phyloP scores from a whole-genome alignment of 1,284 basidiomycete species.

The Phenoliferia sp. region DNA sequence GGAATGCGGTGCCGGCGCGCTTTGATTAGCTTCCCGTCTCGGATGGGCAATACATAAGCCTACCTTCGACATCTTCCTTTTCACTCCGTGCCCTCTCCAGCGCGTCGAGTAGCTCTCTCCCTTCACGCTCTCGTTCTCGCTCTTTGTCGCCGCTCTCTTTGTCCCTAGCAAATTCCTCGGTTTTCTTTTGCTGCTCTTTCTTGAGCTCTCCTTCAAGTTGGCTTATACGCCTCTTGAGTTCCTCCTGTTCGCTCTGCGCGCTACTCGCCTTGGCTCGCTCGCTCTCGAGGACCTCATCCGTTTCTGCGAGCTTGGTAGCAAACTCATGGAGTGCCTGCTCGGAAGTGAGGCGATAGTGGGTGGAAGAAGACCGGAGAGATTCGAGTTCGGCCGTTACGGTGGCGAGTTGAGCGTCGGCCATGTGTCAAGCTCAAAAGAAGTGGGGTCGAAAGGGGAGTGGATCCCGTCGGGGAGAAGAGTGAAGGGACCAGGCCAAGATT shows the following conservation, averaged over 20 bases:
- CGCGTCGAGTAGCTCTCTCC: slow-evolving; percentile 67
- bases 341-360: slow-evolving; percentile 21
- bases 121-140: slow-evolving; percentile 50
- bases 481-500: no score
- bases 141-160: neutral
- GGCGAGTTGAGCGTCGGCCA: no score
- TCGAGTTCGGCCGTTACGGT: slow-evolving; percentile 25
- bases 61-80: slow-evolving; percentile 46
- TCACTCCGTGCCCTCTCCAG: slow-evolving; percentile 70
- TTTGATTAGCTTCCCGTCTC: neutral
- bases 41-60: slow-evolving; percentile 37
- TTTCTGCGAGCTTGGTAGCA: slow-evolving; percentile 14
- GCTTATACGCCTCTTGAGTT: neutral
- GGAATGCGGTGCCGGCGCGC: slow-evolving; percentile 34
- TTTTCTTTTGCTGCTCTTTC: neutral
- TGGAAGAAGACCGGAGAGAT: slow-evolving; percentile 8
- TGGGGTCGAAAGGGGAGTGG: no score
- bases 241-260: slow-evolving; percentile 31
- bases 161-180: neutral
- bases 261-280: slow-evolving; percentile 6
- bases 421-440: no score
- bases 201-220: neutral
- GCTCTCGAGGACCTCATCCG: slow-evolving; percentile 2
- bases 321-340: slow-evolving; percentile 27
- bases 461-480: no score